phyloP scores from a whole-genome alignment of 2,329 filamentous ascomycete species.

The Orbilia javanica region DNA sequence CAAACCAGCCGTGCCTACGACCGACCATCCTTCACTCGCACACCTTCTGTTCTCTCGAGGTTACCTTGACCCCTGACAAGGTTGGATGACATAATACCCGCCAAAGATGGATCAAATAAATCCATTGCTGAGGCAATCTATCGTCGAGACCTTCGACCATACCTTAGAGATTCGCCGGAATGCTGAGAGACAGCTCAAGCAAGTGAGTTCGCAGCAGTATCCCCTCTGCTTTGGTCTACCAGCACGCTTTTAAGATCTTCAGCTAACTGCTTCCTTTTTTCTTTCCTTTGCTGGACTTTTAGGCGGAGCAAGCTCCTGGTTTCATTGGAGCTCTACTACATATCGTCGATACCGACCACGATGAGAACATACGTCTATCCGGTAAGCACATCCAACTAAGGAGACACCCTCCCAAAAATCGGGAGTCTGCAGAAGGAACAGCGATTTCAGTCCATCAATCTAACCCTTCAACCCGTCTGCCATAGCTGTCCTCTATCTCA shows the following conservation, averaged over 20 bases:
- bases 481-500: slow-evolving; percentile 93
- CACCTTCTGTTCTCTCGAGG: slow-evolving; percentile 14
- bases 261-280: background rate
- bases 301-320: slow-evolving; percentile 91
- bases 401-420: background rate
- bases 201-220: slow-evolving; percentile 70
- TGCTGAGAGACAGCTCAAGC: slow-evolving; percentile 84
- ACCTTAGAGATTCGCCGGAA: slow-evolving; percentile 80
- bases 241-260: slow-evolving; percentile 45
- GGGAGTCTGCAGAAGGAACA: background rate
- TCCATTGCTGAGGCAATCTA: slow-evolving; percentile 76
- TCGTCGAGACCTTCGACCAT: slow-evolving; percentile 79
- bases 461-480: slow-evolving; percentile 59
- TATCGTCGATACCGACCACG: slow-evolving; percentile 89
- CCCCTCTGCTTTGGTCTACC: background rate
- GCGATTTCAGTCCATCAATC: background rate
- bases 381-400: slow-evolving; percentile 72
- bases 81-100: slow-evolving; percentile 45
- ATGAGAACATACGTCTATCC: slow-evolving; percentile 84
- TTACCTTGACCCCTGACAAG: slow-evolving; percentile 32
- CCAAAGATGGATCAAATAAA: slow-evolving; percentile 56
- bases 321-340: slow-evolving; percentile 92
- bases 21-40: slow-evolving; percentile 24
- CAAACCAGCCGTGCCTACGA: slow-evolving; percentile 18
- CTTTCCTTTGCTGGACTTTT: slow-evolving; percentile 18